Percentiles rank a stretch among this genome's conserved stretches.
phyloP scores from a whole-genome alignment of 2,329 filamentous ascomycete species.

The Didymella pomorum region DNA sequence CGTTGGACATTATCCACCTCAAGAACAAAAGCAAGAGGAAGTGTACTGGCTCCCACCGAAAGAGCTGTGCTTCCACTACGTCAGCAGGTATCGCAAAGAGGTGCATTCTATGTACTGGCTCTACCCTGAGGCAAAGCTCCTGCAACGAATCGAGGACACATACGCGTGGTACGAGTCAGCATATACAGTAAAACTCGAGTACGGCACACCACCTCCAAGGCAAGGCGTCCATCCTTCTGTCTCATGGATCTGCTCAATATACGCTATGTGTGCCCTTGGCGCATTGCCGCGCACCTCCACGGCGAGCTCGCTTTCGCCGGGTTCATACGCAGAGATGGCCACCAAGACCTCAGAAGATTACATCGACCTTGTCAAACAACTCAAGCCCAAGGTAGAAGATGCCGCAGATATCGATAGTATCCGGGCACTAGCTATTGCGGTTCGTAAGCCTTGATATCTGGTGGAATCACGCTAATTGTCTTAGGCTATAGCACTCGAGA shows the following conservation, averaged over 20 bases:
- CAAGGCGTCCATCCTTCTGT: constrained; percentile 23
- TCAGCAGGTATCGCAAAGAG: constrained; percentile 46
- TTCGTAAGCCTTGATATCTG: constrained; percentile 12
- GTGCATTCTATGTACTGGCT: constrained; percentile 50
- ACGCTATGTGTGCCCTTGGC: constrained; percentile 48
- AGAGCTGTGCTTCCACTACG: constrained; percentile 41
- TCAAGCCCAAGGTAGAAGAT: constrained; percentile 46
- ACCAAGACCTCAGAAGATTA: constrained; percentile 45
- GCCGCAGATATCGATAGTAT: constrained; percentile 51
- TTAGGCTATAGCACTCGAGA: constrained; percentile 48
- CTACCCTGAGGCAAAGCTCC: constrained; percentile 45
- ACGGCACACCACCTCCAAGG: constrained; percentile 14
- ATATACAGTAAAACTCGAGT: constrained; percentile 13
- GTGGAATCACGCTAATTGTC: constrained; percentile 13
- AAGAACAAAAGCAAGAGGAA: constrained; percentile 30
- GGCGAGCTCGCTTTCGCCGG: constrained; percentile 34
- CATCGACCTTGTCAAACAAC: constrained; percentile 43
- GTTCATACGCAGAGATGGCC: constrained; percentile 30
- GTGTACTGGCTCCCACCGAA: constrained; percentile 42
- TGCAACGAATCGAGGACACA: constrained; percentile 45
- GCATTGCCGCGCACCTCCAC: constrained; percentile 35
- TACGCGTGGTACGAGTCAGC: constrained; percentile 32
- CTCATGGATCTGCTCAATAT: constrained; percentile 51
- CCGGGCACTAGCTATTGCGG: constrained; percentile 47
- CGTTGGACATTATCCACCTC: constrained; percentile 45